These are phyloP conservation scores for Penicillium canariense DNA, from an alignment of 495 filamentous ascomycete species.

Conservation along the genomic window DNA sequence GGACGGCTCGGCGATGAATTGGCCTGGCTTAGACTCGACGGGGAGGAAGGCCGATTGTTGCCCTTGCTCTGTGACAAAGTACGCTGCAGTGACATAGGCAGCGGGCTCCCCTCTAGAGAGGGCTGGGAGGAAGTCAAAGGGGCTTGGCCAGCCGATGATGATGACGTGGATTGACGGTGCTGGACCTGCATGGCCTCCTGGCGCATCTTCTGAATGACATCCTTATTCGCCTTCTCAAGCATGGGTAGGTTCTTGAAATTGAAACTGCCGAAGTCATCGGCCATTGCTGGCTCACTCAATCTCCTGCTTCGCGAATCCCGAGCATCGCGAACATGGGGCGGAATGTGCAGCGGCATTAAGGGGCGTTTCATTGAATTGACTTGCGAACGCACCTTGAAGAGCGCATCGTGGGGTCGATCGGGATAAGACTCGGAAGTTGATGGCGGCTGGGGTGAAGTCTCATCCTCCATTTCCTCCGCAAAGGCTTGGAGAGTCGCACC, in stretches of 20 bases:
- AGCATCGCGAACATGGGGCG: conserved; percentile 86
- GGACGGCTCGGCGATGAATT: conserved; percentile 82
- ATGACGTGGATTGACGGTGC: conserved; percentile 34
- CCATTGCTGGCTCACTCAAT: conserved; percentile 82
- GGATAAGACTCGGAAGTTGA: conserved; percentile 53
- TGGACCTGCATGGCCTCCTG: conserved; percentile 79
- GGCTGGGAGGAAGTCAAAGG: conserved; percentile 51
- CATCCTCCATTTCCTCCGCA: conserved; percentile 90
- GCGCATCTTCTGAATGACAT: conserved; percentile 92
- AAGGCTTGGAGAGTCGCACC: conserved; percentile 89
- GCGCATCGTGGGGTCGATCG: conserved; percentile 90
- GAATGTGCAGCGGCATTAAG: conserved; percentile 92
- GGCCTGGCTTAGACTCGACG: conserved; percentile 71
- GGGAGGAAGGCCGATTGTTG: conserved; percentile 77
- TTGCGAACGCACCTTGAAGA: conserved; percentile 84
- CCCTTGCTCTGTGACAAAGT: conserved; percentile 75
- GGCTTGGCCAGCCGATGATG: conserved; percentile 31
- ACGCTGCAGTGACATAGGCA: conserved; percentile 78
- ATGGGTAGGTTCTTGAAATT: conserved; percentile 97
- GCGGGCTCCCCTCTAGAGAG: conserved; percentile 79
- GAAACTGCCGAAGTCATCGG: conserved; percentile 95
- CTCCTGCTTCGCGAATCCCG: conserved; percentile 75
- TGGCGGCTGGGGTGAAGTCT: conserved; percentile 61
- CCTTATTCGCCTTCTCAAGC: conserved; percentile 96
- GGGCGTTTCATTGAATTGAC: conserved; percentile 81